A percentile compares a stretch with the other conserved stretches of the same genome.
These are phyloP conservation scores for Calonectria honghensis DNA, from an alignment of 2,329 filamentous ascomycete genomes.

Conservation along the genomic window DNA sequence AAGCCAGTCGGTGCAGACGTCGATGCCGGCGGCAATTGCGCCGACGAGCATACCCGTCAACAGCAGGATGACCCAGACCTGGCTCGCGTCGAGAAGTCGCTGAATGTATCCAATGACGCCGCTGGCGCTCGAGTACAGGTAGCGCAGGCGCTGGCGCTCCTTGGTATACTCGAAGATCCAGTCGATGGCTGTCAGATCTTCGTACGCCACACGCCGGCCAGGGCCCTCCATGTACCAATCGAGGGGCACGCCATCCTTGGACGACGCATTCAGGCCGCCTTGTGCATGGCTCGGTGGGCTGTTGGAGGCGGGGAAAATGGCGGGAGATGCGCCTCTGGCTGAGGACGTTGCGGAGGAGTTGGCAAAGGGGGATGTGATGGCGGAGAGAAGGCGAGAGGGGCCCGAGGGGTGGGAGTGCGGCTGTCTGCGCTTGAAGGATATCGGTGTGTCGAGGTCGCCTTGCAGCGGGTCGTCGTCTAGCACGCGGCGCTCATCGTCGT, in stretches of 20 bases:
- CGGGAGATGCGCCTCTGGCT: constrained; percentile 47
- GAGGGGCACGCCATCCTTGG: constrained; percentile 69
- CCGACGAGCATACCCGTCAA: constrained; percentile 90
- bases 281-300: constrained; percentile 42
- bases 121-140: constrained; percentile 80
- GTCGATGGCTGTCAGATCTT: constrained; percentile 97
- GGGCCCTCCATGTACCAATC: constrained; percentile 96
- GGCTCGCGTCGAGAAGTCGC: constrained; percentile 87
- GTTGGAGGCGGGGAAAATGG: constrained; percentile 42
- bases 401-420: constrained; percentile 69
- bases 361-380: constrained; percentile 59
- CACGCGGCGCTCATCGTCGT: constrained; percentile 59
- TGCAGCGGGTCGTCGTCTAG: constrained; percentile 75
- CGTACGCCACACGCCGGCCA: constrained; percentile 92
- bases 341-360: constrained; percentile 52
- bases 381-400: constrained; percentile 69
- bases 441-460: constrained; percentile 68
- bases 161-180: constrained; percentile 99
- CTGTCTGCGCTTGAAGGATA: constrained; percentile 84
- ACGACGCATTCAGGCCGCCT: constrained; percentile 45
- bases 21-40: constrained; percentile 89
- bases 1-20: constrained; percentile 94
- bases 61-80: constrained; percentile 93
- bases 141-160: constrained; percentile 90
- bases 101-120: constrained; percentile 84